Base-by-base conservation (phyloP, 305 asterid genomes). In the Ilex paraguariensis region DNA sequence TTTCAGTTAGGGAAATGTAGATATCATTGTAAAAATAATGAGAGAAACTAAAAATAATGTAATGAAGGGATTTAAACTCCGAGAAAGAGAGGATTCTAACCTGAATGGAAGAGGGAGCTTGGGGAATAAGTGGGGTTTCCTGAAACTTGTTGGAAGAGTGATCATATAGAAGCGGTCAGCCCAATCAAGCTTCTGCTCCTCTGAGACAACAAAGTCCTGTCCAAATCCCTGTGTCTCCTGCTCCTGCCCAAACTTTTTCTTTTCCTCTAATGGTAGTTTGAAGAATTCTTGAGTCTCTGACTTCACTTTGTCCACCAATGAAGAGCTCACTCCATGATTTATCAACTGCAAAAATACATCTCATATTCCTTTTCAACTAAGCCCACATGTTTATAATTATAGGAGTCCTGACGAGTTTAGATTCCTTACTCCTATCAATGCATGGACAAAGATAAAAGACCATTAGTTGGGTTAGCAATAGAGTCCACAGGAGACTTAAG, bases 161-260 rank as follows among this genome's bases (percentile, higher is more conserved):
- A 8, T 33, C 36, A 66, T 31, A 28, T 31, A 66, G 7, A 57
- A 10, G 0, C 48, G 12, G 7, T 66, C 70, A 6, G 10, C 28
- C 70, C 70, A 66, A 10, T 66, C 70, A 57, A 66, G 46, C 10
- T 66, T 66, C 48, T 66, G 64, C 0, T 66, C 64, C 61, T 66
- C 58, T 3, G 64, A 66, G 7, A 58, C 12, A 45, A 66, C 58
- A 45, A 57, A 57, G 7, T 57, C 64, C 44, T 66, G 64, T 7
- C 70, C 70, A 7, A 14, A 66, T 15, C 70, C 70, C 54, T 66
- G 0, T 0, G 12, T 66, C 66, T 1, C 66, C 39, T 14, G 3
- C 0, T 49, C 31, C 33, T 66, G 70, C 59, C 62, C 46, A 14
- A 58, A 58, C 17, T 59, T 66, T n/a, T 50, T 66, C 64, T 66